phyloP scores from a whole-genome alignment of 495 filamentous ascomycete species.

The Aspergillus wentii region DNA sequence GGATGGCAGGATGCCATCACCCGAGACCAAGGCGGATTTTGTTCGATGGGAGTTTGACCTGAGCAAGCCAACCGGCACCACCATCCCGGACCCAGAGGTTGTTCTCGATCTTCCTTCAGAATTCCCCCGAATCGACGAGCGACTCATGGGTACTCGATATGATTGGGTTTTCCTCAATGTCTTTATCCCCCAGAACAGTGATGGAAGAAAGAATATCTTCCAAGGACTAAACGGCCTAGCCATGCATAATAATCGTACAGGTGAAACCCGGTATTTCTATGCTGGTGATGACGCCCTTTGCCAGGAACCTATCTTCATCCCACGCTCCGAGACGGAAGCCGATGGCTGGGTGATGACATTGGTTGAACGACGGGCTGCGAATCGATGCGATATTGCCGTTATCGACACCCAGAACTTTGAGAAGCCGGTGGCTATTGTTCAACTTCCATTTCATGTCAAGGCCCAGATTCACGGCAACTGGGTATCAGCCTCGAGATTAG shows the following conservation, averaged over 20 bases:
- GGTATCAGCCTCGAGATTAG: not conserved
- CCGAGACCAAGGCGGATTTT: not conserved
- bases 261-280: not conserved
- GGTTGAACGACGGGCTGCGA: not conserved
- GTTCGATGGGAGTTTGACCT: not conserved
- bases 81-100: not conserved
- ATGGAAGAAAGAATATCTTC: no score
- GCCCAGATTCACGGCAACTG: not conserved
- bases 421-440: not conserved
- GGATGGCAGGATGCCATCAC: not conserved
- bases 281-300: not conserved
- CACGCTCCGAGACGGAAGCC: conserved; percentile 20
- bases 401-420: not conserved
- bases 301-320: conserved; percentile 56
- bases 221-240: not conserved
- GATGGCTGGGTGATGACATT: not conserved
- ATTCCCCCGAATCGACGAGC: not conserved
- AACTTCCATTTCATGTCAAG: not conserved
- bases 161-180: not conserved
- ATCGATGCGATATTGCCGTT: not conserved
- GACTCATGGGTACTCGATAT: not conserved
- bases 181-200: not conserved
- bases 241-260: not conserved
- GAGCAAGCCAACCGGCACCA: not conserved
- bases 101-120: not conserved